Evolutionary conservation across 2,329 filamentous ascomycete genomes (phyloP), one percentile per base, ranked within the genome.

Genomic region (Chrysoporthe deuterocubensis): DNA sequence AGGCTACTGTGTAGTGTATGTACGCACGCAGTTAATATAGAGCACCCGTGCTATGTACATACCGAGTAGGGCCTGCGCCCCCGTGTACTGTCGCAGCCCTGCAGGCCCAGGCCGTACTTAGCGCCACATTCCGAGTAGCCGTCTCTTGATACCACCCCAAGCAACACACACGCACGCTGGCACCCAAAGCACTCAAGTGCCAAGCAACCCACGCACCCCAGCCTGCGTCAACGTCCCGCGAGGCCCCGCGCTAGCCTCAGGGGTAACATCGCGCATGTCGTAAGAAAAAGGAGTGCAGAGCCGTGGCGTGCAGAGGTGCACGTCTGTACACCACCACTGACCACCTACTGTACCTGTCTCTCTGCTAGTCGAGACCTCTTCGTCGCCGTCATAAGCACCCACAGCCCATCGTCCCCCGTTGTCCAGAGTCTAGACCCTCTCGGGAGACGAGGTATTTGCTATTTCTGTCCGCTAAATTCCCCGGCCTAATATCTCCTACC

Each of bases 221-320:
- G 9, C 37, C 37, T 9, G 37, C 13, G 32, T 68, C 57, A 61
- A 65, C 54, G 40, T 61, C 54, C 34, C 54, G 54, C 11, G 32
- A 57, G 54, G 54, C n/a, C 54, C 58, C 42, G 62, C 66, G 62
- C 66, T 65, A 68, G 62, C 21, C 16, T 65, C 66, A 68, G 66
- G 66, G 66, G 66, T 60, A 65, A 65, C 57, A n/a, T 54, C 54
- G 54, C 54, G 32, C 16, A n/a, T 40, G 34, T 43, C 37, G 57
- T 44, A 64, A 65, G 34, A 56, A 46, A 57, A 37, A 11, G 52
- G 40, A 59, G 63, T 26, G 26, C 26, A 26, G 26, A 26, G 26
- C 26, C 26, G 26, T 26, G 26, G 18, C 40, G 26, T n/a, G 62
- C 42, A 26, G 32, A 9, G 37, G 37, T 40, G 9, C 9, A 9